phyloP scores from a whole-genome alignment of 208 protist species.

The Leishmania guyanensis region DNA sequence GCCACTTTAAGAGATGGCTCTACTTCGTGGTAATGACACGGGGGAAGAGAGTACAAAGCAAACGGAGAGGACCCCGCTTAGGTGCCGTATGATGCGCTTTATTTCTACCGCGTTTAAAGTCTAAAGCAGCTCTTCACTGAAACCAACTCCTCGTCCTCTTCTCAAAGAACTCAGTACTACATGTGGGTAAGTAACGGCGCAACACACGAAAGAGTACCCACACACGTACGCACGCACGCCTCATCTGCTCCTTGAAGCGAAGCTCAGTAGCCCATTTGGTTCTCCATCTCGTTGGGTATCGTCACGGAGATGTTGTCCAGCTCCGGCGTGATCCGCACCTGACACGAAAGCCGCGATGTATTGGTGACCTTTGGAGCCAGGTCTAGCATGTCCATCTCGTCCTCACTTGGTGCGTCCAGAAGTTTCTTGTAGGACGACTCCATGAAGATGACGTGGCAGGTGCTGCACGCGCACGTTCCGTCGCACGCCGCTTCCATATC shows the following conservation, averaged over 20 bases:
- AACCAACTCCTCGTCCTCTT: background rate
- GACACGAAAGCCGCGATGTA: slow-evolving; percentile 84
- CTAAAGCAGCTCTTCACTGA: background rate
- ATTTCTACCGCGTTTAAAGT: too few relatives aligned
- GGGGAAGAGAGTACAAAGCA: background rate
- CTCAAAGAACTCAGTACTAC: background rate
- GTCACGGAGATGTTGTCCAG: slow-evolving; percentile 40
- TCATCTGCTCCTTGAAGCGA: background rate
- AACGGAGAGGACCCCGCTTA: background rate
- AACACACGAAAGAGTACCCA: background rate
- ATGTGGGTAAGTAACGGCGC: background rate
- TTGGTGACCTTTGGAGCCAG: slow-evolving; percentile 60
- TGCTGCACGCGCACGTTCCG: slow-evolving; percentile 95
- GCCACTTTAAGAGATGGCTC: background rate
- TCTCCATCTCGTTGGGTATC: slow-evolving; percentile 71
- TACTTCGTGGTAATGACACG: background rate
- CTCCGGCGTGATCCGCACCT: slow-evolving; percentile 63
- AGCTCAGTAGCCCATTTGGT: slow-evolving; percentile 34
- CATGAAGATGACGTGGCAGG: slow-evolving; percentile 95
- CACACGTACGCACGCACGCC: too few relatives aligned
- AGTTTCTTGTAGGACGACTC: slow-evolving; percentile 82
- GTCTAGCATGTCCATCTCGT: slow-evolving; percentile 94
- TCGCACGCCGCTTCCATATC: slow-evolving; percentile 97
- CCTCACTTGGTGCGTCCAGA: slow-evolving; percentile 79
- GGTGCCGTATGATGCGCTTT: background rate